A percentile compares a stretch with the other conserved stretches of the same genome.
These are phyloP conservation scores for Alternaria panax DNA, from an alignment of 2,329 filamentous ascomycete genomes.

Conservation along the genomic window DNA sequence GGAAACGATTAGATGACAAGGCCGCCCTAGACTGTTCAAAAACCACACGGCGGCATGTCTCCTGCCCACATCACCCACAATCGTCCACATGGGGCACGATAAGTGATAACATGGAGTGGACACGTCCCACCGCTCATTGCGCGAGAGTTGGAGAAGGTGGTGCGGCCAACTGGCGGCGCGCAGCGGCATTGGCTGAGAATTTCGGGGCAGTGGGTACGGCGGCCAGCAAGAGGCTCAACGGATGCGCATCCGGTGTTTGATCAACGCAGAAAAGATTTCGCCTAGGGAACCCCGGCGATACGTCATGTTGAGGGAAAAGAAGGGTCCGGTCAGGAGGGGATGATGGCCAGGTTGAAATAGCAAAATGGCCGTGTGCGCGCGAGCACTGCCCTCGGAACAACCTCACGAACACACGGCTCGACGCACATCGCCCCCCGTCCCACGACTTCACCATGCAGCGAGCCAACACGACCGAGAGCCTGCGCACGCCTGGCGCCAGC, in stretches of 20 bases:
- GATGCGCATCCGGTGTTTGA: slow-evolving; percentile 19
- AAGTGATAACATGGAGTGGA: slow-evolving; percentile 20
- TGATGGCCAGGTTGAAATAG: slow-evolving; percentile 8
- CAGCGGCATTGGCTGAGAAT: slow-evolving; percentile 29
- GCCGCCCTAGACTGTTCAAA: background rate
- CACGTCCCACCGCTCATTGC: slow-evolving; percentile 30
- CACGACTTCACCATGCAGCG: slow-evolving; percentile 9
- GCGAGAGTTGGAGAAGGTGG: slow-evolving; percentile 16
- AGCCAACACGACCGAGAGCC: slow-evolving; percentile 15
- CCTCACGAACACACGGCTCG: slow-evolving; percentile 14
- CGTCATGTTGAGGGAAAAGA: slow-evolving; percentile 29
- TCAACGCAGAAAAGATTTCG: slow-evolving; percentile 32
- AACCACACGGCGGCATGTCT: background rate
- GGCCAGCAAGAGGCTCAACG: slow-evolving; percentile 34
- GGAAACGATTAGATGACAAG: slow-evolving; percentile 5
- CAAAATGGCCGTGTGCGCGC: background rate
- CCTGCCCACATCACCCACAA: background rate
- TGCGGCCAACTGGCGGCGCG: slow-evolving; percentile 26
- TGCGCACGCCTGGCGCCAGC: slow-evolving; percentile 18
- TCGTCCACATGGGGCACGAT: slow-evolving; percentile 9
- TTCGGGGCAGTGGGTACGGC: slow-evolving; percentile 30
- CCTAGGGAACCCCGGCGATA: slow-evolving; percentile 34
- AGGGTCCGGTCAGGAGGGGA: slow-evolving; percentile 21
- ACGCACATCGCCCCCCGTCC: slow-evolving; percentile 6
- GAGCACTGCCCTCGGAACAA: background rate